Percentiles rank a stretch among this genome's conserved stretches.
Evolutionary conservation across 345 rosid species (phyloP).

Genomic region (Geranium rotundifolium): DNA sequence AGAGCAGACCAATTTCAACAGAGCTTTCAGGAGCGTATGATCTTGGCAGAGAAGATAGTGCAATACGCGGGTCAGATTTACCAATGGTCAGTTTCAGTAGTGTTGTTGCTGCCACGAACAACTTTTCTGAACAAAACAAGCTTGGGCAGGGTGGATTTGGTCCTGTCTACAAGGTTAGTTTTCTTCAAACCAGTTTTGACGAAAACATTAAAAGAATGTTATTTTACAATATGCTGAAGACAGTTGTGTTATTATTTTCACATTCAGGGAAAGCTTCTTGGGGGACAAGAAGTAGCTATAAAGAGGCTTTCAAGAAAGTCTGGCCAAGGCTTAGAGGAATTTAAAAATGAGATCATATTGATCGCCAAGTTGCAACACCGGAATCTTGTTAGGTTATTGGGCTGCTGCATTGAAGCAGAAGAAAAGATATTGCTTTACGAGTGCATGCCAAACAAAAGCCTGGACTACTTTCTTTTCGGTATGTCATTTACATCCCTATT

Average conservation of each 20-base stretch:
- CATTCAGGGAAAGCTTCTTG: constrained; percentile 46
- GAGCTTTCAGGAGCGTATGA: constrained; percentile 34
- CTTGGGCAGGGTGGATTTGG: constrained; percentile 88
- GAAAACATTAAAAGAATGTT: too few species aligned
- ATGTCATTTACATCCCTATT: neutral
- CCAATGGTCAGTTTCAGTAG: constrained; percentile 30
- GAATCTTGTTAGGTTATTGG: constrained; percentile 61
- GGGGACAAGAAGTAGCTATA: constrained; percentile 57
- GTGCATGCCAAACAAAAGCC: constrained; percentile 62
- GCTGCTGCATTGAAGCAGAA: constrained; percentile 54
- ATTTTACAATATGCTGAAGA: neutral
- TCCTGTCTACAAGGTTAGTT: constrained; percentile 59
- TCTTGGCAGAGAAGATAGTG: constrained; percentile 27
- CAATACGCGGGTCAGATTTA: constrained; percentile 41
- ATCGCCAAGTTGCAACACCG: constrained; percentile 58
- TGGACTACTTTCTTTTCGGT: constrained; percentile 42
- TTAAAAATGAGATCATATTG: constrained; percentile 46
- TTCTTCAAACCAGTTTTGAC: neutral
- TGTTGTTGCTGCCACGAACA: constrained; percentile 44
- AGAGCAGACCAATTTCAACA: constrained; percentile 27
- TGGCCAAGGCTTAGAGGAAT: constrained; percentile 53
- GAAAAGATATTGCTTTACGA: constrained; percentile 57
- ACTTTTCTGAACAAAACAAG: constrained; percentile 52
- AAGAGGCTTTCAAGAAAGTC: constrained; percentile 50
- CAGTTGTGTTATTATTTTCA: neutral